Evolutionary conservation across 2,329 filamentous ascomycete genomes (phyloP), one percentile per base, ranked within the genome.

Genomic region (Diatrype stigma): DNA sequence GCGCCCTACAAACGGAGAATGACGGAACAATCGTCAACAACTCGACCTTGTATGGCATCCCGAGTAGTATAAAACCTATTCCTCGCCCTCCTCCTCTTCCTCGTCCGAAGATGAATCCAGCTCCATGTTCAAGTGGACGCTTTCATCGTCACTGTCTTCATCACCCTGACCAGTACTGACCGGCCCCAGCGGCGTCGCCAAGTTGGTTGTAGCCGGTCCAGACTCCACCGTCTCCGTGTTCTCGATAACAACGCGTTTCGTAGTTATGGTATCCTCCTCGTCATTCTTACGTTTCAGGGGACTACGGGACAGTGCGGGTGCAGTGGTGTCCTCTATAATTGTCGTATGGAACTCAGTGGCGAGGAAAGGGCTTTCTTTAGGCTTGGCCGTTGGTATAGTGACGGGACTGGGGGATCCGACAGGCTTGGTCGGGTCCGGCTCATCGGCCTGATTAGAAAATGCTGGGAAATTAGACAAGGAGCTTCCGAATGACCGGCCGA

Each of bases 41-140:
- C n/a, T n/a, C n/a, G n/a, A n/a, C n/a, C n/a, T n/a, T n/a, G n/a
- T n/a, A n/a, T n/a, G n/a, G n/a, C n/a, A n/a, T n/a, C n/a, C n/a
- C n/a, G n/a, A n/a, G n/a, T n/a, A n/a, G 30, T 34, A 34, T 7
- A 47, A 16, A 21, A 16, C 17, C 23, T 21, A 26, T n/a, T 54
- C 56, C 2, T 75, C 76, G 1, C 78, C 77, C 10, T 55, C 56
- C 2, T 62, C 59, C 3, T 62, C 62, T 1, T 65, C 63, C 6
- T 55, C 56, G 7, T 63, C 59, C 12, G 57, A 59, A 40, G 40
- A 44, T 16, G n/a, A 44, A 42, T 83, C 80, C 10, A 84, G 63
- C 44, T 80, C 79, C 78, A 82, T 82, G 49, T 82, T 79, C 51
- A 83, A 67, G 64, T 82, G 77, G 12, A 82, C 75, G 52, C 79